A percentile compares a stretch with the other conserved stretches of the same genome.
Conservation (phyloP, 2,329 filamentous ascomycete species). For the Thielaviopsis punctulata region DNA sequence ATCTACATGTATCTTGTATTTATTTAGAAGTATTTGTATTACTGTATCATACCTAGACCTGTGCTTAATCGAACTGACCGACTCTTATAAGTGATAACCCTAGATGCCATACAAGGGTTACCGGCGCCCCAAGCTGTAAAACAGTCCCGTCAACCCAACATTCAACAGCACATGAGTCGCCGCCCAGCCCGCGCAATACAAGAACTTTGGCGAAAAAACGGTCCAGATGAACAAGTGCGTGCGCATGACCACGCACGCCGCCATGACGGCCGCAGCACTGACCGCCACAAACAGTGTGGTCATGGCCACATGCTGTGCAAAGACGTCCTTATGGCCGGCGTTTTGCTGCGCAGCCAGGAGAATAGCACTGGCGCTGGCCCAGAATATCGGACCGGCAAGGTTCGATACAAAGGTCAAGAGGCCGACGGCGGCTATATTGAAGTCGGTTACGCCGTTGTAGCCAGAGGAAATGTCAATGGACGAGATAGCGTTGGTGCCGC, state of each 20-base stretch:
- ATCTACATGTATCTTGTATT: too few species aligned
- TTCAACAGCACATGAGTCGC: constrained; percentile 67
- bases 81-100: not conserved
- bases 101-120: not conserved
- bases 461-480: constrained; percentile 88
- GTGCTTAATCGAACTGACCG: too few species aligned
- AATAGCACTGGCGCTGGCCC: constrained; percentile 49
- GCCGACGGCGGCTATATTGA: constrained; percentile 67
- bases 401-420: constrained; percentile 74
- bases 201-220: constrained; percentile 90
- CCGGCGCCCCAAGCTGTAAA: constrained; percentile 28
- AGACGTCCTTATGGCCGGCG: constrained; percentile 19
- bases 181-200: constrained; percentile 87
- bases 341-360: constrained; percentile 29
- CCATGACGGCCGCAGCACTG: constrained; percentile 62
- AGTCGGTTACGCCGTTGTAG: constrained; percentile 77
- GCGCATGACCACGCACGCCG: constrained; percentile 64
- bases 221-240: constrained; percentile 97
- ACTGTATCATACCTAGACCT: too few species aligned
- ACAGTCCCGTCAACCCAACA: constrained; percentile 38
- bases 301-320: constrained; percentile 37
- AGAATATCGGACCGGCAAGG: constrained; percentile 84
- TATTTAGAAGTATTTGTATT: too few species aligned
- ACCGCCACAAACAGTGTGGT: constrained; percentile 54
- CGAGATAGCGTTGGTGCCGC: constrained; percentile 85